These are phyloP conservation scores for Lentinula sp. DNA, from an alignment of 768 basidiomycete species.

Conservation along the genomic window DNA sequence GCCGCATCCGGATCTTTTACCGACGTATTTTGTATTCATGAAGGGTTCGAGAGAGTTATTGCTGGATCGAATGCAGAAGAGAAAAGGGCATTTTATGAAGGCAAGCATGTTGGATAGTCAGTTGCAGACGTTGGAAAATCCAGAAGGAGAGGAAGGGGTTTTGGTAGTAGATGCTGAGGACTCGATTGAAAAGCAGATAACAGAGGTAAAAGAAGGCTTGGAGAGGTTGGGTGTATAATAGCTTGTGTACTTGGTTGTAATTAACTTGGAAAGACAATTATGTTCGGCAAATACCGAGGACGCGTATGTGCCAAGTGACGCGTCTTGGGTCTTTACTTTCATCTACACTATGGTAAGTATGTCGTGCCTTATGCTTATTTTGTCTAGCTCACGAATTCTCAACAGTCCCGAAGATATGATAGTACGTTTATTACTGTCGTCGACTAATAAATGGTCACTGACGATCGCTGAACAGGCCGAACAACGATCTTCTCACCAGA, in stretches of 20 bases:
- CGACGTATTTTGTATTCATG: constrained; percentile 80
- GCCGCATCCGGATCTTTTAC: constrained; percentile 25
- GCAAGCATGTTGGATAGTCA: constrained; percentile 78
- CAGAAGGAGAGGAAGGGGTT: constrained; percentile 62
- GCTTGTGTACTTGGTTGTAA: neutral
- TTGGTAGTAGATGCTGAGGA: constrained; percentile 51
- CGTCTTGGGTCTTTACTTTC: constrained; percentile 27
- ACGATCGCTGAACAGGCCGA: constrained; percentile 48
- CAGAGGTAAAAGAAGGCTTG: constrained; percentile 37
- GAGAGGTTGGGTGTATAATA: constrained; percentile 10
- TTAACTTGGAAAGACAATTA: neutral
- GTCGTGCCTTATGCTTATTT: neutral
- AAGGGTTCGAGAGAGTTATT: constrained; percentile 52
- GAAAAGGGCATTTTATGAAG: constrained; percentile 82
- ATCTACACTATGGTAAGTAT: constrained; percentile 42
- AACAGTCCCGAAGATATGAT: constrained; percentile 89
- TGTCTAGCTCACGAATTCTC: neutral
- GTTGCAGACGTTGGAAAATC: constrained; percentile 62
- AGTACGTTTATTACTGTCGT: constrained; percentile 47
- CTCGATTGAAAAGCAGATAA: constrained; percentile 52
- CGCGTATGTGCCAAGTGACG: constrained; percentile 21
- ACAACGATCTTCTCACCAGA: constrained; percentile 99
- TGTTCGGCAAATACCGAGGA: neutral
- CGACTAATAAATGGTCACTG: neutral
- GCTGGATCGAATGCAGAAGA: constrained; percentile 53